Conservation (phyloP, 2,329 filamentous ascomycete species). For the Scedosporium dehoogii region DNA sequence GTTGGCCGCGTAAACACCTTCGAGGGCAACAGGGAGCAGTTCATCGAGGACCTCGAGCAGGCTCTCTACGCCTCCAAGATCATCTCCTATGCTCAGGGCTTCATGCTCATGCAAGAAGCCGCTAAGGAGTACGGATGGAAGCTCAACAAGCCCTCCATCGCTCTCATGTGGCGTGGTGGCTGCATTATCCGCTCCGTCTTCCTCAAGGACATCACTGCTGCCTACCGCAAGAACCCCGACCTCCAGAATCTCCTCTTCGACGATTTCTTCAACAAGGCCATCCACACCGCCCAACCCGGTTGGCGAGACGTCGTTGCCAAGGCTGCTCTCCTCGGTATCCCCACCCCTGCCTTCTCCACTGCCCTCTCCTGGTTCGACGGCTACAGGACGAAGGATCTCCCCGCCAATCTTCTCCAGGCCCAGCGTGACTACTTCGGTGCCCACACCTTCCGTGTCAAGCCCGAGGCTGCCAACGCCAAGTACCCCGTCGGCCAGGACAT, state of each 20-base stretch:
- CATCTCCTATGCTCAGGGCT: slow-evolving; percentile 98
- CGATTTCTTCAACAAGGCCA: slow-evolving; percentile 99
- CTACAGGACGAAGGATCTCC: slow-evolving; percentile 93
- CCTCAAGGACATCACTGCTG: slow-evolving; percentile 97
- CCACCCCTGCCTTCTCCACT: slow-evolving; percentile 91
- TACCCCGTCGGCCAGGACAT: slow-evolving; percentile 81
- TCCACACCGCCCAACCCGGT: slow-evolving; percentile 87
- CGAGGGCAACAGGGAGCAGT: slow-evolving; percentile 81
- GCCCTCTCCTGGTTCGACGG: slow-evolving; percentile 98
- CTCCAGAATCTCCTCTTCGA: slow-evolving; percentile 98
- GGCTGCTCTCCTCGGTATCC: slow-evolving; percentile 88
- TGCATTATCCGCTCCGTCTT: slow-evolving; percentile 99
- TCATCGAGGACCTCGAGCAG: slow-evolving; percentile 96
- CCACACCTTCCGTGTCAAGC: slow-evolving; percentile 84
- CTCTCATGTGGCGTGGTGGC: slow-evolving; percentile 99
- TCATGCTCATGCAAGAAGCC: slow-evolving; percentile 99
- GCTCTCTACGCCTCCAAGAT: slow-evolving; percentile 99
- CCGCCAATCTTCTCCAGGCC: slow-evolving; percentile 95
- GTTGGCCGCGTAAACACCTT: slow-evolving; percentile 67
- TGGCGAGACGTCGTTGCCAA: slow-evolving; percentile 90
- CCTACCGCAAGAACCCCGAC: slow-evolving; percentile 88
- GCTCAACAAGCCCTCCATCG: slow-evolving; percentile 99
- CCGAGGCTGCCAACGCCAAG: slow-evolving; percentile 64
- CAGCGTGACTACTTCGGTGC: slow-evolving; percentile 99
- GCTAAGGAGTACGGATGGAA: slow-evolving; percentile 96